Evolutionary conservation across 1,284 basidiomycete genomes (phyloP).

Genomic region (Trametes pubescens): DNA sequence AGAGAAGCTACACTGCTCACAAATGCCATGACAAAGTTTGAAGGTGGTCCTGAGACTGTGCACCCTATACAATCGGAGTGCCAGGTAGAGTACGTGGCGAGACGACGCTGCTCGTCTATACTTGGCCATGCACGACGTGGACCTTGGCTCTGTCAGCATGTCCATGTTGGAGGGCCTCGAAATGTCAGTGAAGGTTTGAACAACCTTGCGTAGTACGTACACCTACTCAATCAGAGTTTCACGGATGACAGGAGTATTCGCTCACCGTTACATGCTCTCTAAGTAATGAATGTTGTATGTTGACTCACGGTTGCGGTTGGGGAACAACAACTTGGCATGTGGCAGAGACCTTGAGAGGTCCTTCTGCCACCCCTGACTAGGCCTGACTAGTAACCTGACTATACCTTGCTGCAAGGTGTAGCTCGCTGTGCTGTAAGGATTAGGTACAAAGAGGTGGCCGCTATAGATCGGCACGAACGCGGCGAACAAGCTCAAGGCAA

Average conservation of each 20-base stretch:
- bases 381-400: too few relatives aligned
- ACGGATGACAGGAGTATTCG: too few relatives aligned
- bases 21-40: background rate
- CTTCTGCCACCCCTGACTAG: too few relatives aligned
- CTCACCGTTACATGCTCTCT: background rate
- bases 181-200: background rate
- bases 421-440: too few relatives aligned
- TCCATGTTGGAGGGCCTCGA: background rate
- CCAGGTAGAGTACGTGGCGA: conserved; percentile 4
- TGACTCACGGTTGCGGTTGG: background rate
- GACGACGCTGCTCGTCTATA: conserved; percentile 3
- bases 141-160: conserved; percentile 4
- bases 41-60: background rate
- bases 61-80: background rate
- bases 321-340: too few relatives aligned
- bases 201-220: background rate
- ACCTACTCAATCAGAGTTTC: background rate
- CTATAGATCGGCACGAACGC: background rate
- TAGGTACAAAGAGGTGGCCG: too few relatives aligned
- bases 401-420: too few relatives aligned
- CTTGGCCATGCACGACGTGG: background rate
- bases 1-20: conserved; percentile 12
- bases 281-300: background rate
- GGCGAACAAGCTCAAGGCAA: background rate
- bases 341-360: too few relatives aligned